These are phyloP conservation scores for Trichosporon faecale DNA, from an alignment of 1,284 basidiomycete genomes.

Conservation along the genomic window DNA sequence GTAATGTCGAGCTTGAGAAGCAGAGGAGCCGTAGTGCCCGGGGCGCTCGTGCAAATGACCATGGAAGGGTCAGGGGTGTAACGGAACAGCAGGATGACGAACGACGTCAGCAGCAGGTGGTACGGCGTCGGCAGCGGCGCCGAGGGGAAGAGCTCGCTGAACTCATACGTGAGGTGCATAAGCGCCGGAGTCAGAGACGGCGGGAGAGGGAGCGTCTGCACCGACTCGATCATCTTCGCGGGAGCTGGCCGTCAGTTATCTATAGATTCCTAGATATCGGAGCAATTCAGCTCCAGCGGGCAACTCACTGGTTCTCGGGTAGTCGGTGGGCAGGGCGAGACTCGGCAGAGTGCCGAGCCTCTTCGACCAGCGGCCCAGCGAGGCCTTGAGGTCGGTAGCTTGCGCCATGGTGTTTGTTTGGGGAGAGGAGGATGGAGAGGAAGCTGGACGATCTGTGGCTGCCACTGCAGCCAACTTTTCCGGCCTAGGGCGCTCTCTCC, in stretches of 20 bases:
- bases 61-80: slow-evolving; percentile 96
- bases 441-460: background rate
- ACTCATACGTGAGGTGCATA: slow-evolving; percentile 65
- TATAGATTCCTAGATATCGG: background rate
- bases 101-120: slow-evolving; percentile 86
- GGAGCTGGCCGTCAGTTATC: slow-evolving; percentile 52
- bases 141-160: slow-evolving; percentile 53
- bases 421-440: background rate
- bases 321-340: slow-evolving; percentile 93
- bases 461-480: slow-evolving; percentile 12
- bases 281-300: background rate
- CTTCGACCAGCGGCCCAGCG: slow-evolving; percentile 50
- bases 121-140: slow-evolving; percentile 71
- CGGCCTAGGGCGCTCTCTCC: background rate
- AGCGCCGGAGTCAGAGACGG: slow-evolving; percentile 51
- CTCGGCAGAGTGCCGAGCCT: slow-evolving; percentile 67
- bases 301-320: slow-evolving; percentile 68
- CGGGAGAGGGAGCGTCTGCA: slow-evolving; percentile 62
- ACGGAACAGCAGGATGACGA: slow-evolving; percentile 84
- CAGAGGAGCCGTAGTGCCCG: slow-evolving; percentile 72
- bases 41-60: slow-evolving; percentile 82
- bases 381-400: slow-evolving; percentile 26
- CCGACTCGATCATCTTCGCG: slow-evolving; percentile 74
- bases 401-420: slow-evolving; percentile 7
- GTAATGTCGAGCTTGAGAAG: slow-evolving; percentile 82